Percentiles rank a stretch among this genome's conserved stretches.
phyloP scores from a whole-genome alignment of 2,329 filamentous ascomycete genomes.

The Fusarium burgessii region DNA sequence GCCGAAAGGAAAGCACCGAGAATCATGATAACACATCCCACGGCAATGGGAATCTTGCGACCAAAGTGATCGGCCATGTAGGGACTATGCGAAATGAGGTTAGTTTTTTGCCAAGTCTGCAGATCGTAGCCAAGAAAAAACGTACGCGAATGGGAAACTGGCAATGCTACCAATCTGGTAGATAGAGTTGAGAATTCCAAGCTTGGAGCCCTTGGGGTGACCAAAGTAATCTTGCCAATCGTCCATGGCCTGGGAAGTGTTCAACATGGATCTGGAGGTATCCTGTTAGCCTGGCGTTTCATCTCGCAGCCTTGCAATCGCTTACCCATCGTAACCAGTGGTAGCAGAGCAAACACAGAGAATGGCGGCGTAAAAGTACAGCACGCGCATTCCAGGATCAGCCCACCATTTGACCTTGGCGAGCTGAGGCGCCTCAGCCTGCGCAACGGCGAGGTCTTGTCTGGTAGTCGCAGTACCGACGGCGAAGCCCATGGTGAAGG shows the following conservation, averaged over 20 bases:
- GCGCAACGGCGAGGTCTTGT: constrained; percentile 52
- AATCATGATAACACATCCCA: constrained; percentile 61
- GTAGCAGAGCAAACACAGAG: constrained; percentile 70
- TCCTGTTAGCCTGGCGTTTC: neutral
- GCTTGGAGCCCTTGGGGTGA: constrained; percentile 51
- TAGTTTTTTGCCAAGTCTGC: neutral
- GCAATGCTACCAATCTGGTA: constrained; percentile 59
- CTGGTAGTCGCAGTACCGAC: constrained; percentile 18
- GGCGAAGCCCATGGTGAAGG: constrained; percentile 23
- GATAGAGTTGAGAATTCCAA: constrained; percentile 64
- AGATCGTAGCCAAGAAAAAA: neutral
- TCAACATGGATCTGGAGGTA: constrained; percentile 57
- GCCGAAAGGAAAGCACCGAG: constrained; percentile 57
- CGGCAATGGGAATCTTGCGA: constrained; percentile 57
- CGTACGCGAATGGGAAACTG: constrained; percentile 26
- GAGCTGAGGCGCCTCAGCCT: constrained; percentile 61
- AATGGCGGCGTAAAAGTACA: constrained; percentile 61
- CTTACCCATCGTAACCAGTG: constrained; percentile 68
- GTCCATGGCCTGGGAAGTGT: constrained; percentile 69
- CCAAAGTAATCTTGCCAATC: constrained; percentile 64
- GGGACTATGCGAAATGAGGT: neutral
- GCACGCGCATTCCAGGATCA: constrained; percentile 66
- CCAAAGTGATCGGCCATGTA: constrained; percentile 59
- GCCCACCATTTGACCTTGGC: constrained; percentile 67
- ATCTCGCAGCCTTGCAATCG: neutral